These are phyloP conservation scores for Plantago ovata DNA, from an alignment of 257 asterid genomes.

Conservation along the genomic window DNA sequence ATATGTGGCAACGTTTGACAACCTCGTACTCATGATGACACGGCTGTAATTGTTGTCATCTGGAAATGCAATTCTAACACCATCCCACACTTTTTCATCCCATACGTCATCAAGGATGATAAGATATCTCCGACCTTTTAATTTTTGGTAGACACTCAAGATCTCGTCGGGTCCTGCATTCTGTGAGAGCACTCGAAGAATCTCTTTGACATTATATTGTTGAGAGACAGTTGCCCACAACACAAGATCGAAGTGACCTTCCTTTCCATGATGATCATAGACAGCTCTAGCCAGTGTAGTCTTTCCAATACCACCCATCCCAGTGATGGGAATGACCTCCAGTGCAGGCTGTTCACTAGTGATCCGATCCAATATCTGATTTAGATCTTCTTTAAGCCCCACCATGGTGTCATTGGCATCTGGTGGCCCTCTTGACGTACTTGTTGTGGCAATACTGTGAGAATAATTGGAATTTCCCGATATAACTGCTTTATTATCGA, in stretches of 20 bases:
- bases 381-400: not conserved
- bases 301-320: too few species aligned
- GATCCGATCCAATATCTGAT: too few species aligned
- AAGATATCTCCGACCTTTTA: not conserved
- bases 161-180: not conserved
- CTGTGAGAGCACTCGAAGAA: not conserved
- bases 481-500: not conserved
- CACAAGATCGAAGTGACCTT: not conserved
- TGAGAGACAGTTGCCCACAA: constrained; percentile 8
- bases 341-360: not conserved
- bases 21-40: not conserved
- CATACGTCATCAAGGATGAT: not conserved
- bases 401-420: not conserved
- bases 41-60: not conserved
- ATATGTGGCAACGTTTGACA: not conserved
- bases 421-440: not conserved
- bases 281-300: not conserved
- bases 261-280: not conserved
- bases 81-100: not conserved
- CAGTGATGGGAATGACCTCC: not conserved
- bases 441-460: not conserved
- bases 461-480: not conserved
- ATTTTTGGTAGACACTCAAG: not conserved
- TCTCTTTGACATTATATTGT: not conserved
- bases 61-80: not conserved